Conservation (phyloP, 176 grass and related monocot genomes). For the Carex kokanica region DNA sequence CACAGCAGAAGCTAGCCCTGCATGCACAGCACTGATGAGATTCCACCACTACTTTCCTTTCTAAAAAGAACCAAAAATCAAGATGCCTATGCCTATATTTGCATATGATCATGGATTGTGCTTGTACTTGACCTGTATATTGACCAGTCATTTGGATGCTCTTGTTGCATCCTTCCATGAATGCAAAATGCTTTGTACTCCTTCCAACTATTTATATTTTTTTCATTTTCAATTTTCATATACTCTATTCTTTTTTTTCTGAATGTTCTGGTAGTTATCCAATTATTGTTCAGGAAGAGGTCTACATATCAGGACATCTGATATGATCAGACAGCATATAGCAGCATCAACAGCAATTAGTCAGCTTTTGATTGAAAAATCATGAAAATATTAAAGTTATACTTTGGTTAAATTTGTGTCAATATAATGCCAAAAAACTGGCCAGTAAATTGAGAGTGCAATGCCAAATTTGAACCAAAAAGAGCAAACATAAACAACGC, state of each 20-base stretch:
- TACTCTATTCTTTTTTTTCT: conserved; percentile 12
- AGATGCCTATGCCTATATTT: conserved; percentile 3
- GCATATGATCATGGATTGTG: conserved; percentile 17
- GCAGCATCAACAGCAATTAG: background rate
- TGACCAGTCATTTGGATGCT: conserved; percentile 23
- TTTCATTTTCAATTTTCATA: background rate
- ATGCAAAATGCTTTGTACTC: conserved; percentile 19
- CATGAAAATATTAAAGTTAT: background rate
- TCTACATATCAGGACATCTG: background rate
- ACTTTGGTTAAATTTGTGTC: background rate
- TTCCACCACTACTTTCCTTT: conserved; percentile 16
- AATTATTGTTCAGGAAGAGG: background rate
- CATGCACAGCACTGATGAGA: conserved; percentile 16
- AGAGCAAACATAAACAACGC: background rate
- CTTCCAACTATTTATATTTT: conserved; percentile 15
- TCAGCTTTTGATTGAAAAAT: background rate
- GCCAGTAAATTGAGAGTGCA: background rate
- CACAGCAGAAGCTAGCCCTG: background rate
- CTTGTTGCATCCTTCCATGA: conserved; percentile 22
- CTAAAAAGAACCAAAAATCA: conserved; percentile 24
- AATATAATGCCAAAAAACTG: background rate
- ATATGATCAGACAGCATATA: background rate
- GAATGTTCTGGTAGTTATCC: background rate
- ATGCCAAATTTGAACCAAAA: conserved; percentile 12
- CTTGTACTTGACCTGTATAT: background rate